These are phyloP conservation scores for Candida incommunis DNA, from an alignment of 805 yeast genomes.

Conservation along the genomic window DNA sequence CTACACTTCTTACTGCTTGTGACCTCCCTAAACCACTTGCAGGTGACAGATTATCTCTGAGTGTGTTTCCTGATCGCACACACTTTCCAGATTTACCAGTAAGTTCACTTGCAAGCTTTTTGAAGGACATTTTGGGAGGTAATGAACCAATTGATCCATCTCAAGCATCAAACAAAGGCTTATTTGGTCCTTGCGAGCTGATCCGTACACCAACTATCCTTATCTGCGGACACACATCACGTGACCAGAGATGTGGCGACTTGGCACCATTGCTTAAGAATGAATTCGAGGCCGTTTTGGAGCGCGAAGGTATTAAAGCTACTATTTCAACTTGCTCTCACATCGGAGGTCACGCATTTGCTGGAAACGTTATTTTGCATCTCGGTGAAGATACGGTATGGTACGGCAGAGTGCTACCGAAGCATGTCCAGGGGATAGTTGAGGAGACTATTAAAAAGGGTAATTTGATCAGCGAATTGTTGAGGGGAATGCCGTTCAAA, in stretches of 20 bases:
- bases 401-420: conserved; percentile 67
- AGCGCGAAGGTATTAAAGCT: conserved; percentile 22
- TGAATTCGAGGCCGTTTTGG: conserved; percentile 35
- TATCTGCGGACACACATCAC: conserved; percentile 50
- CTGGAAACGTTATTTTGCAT: conserved; percentile 56
- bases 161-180: conserved; percentile 8
- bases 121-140: neutral
- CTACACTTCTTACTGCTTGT: neutral
- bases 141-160: neutral
- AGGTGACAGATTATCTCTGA: conserved; percentile 5
- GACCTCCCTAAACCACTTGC: neutral
- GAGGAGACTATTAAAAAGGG: conserved; percentile 36
- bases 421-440: conserved; percentile 52
- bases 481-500: neutral
- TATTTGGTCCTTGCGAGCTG: conserved; percentile 7
- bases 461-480: conserved; percentile 40
- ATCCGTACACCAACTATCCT: conserved; percentile 7
- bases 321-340: conserved; percentile 53
- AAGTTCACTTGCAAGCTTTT: conserved; percentile 17
- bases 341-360: conserved; percentile 77
- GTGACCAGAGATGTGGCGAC: conserved; percentile 56
- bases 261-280: conserved; percentile 42
- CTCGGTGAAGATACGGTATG: conserved; percentile 33
- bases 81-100: conserved; percentile 9
- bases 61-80: conserved; percentile 7